phyloP scores from a whole-genome alignment of 1,284 basidiomycete species.

The Ganoderma multipileum region DNA sequence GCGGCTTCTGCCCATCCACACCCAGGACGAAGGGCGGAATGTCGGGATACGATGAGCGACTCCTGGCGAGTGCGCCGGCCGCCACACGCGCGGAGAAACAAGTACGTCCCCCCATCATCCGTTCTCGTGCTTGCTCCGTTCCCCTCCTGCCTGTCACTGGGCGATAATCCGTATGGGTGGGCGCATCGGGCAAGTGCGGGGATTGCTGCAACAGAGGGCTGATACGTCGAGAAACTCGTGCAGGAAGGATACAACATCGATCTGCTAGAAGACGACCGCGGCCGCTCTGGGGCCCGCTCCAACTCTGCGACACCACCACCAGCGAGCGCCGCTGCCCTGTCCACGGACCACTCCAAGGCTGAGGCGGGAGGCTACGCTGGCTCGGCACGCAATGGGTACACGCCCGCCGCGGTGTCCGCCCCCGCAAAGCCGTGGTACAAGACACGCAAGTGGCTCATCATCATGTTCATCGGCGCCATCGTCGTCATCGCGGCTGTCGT shows the following conservation, averaged over 20 bases:
- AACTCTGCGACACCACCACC: constrained; percentile 29
- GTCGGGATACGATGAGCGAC: constrained; percentile 43
- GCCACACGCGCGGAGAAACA: constrained; percentile 46
- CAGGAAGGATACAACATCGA: constrained; percentile 63
- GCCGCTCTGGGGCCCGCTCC: constrained; percentile 23
- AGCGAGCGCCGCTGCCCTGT: constrained; percentile 26
- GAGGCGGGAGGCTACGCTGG: constrained; percentile 29
- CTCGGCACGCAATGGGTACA: constrained; percentile 21
- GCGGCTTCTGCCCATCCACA: not conserved
- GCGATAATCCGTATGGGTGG: not conserved
- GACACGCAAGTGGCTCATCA: constrained; percentile 46
- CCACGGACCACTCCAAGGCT: constrained; percentile 32
- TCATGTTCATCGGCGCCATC: constrained; percentile 44
- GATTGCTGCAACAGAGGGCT: not conserved
- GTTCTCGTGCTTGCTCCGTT: not conserved
- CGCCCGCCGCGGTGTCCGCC: constrained; percentile 10
- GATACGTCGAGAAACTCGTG: not conserved
- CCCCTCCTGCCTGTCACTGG: no score
- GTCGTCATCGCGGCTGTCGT: constrained; percentile 60
- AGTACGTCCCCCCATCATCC: constrained; percentile 34
- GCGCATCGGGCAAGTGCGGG: not conserved
- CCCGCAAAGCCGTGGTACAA: constrained; percentile 42
- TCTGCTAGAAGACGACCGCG: constrained; percentile 44
- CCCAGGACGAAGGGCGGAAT: constrained; percentile 5
- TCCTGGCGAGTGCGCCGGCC: constrained; percentile 45